phyloP scores from a whole-genome alignment of 129 eudicot genomes.

The Pittosporum tobira region DNA sequence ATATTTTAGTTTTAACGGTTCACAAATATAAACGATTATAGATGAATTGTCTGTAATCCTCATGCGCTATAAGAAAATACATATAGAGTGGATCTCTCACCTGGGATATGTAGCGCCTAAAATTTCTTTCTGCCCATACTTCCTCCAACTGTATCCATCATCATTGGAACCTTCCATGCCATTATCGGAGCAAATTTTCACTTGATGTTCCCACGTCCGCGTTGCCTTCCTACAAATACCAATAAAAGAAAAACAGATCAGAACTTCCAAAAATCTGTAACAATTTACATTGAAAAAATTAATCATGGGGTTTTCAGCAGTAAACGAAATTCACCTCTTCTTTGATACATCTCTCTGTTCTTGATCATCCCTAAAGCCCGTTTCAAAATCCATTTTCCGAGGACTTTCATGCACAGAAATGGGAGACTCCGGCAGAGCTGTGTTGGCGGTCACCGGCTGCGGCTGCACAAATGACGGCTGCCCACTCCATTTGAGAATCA shows the following conservation, averaged over 20 bases:
- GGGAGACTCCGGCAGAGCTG: conserved; percentile 33
- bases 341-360: conserved; percentile 30
- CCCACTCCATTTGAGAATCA: conserved; percentile 40
- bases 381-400: conserved; percentile 26
- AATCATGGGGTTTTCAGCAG: not conserved
- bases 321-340: conserved; percentile 56
- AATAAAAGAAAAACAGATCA: conserved; percentile 6
- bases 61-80: too few relatives aligned
- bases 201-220: conserved; percentile 60
- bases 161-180: conserved; percentile 76
- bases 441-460: conserved; percentile 9
- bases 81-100: conserved; percentile 22
- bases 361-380: conserved; percentile 14
- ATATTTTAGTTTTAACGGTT: not conserved
- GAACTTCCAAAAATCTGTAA: not conserved
- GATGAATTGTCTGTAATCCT: too few relatives aligned
- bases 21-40: too few relatives aligned
- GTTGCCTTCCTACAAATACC: conserved; percentile 50
- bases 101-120: conserved; percentile 78
- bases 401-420: conserved; percentile 39
- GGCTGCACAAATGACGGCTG: conserved; percentile 25
- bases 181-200: conserved; percentile 44
- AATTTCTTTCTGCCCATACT: conserved; percentile 96
- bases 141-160: conserved; percentile 94
- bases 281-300: not conserved